Base-by-base conservation (phyloP, 2,329 filamentous ascomycete species). In the Pyrenophora seminiperda region DNA sequence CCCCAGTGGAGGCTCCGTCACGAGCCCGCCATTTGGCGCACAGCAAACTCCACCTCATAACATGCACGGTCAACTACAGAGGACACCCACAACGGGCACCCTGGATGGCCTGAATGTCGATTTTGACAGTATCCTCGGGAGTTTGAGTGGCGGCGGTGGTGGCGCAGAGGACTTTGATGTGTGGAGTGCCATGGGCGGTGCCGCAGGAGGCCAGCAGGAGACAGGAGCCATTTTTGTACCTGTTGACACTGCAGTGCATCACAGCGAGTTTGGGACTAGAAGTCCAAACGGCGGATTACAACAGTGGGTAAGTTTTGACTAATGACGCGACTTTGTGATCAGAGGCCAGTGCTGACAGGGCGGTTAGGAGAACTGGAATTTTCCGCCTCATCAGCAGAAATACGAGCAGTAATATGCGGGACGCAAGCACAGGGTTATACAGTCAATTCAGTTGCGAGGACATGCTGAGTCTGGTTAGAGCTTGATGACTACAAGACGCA, bases 191-290 rank as follows among this genome's bases (percentile, higher is more conserved):
- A 59, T 43, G 59, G 55, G 36, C 39, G 63, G 54, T 47, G 64
- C 54, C 51, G 59, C 47, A n/a, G 48, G 43, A 13, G 24, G 24
- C 24, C 24, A 27, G 24, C 54, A 60, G 15, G 69, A 71, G 19
- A 53, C 59, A 9, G 62, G 67, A 5, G 69, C 70, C 3, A 73
- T 73, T 15, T 73, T 72, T 34, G 66, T 73, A 36, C 70, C 70
- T 4, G 68, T 68, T 2, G 69, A 73, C 47, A 56, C 50, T n/a
- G 42, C 39, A 30, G 47, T 34, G 3, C 42, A 45, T 40, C 38
- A 42, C 18, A 34, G 36, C 27, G 29, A 67, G 9, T 72, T 53
- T 38, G 58, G 51, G 10, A 59, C 58, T 30, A 60, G 59, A 36
- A 66, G 64, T 56, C 59, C 67, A 47, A 62, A 59, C 52, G 61